phyloP scores from a whole-genome alignment of 139 green algal species.

The Coelastrella sp. region DNA sequence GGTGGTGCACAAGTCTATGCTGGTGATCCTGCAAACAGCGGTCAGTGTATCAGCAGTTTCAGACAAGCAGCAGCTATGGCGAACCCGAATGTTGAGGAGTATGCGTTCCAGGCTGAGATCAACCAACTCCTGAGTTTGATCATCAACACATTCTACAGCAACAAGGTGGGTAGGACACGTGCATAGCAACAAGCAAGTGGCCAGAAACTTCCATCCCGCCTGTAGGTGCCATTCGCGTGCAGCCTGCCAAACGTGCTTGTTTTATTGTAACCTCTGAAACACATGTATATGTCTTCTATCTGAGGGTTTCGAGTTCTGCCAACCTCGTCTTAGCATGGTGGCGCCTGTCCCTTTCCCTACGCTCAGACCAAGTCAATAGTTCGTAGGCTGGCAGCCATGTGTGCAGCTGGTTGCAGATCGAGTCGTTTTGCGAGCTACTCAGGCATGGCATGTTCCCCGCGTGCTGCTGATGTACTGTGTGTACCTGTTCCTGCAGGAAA shows the following conservation, averaged over 20 bases:
- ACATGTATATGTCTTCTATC: not conserved
- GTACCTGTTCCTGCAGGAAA: constrained; percentile 69
- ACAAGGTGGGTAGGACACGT: constrained; percentile 83
- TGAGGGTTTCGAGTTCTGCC: too few relatives aligned
- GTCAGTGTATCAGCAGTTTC: too few relatives aligned
- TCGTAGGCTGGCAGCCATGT: too few relatives aligned
- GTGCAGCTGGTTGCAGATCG: too few relatives aligned
- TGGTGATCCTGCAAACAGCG: not conserved
- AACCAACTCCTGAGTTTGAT: constrained; percentile 99
- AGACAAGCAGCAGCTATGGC: constrained; percentile 40
- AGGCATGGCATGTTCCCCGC: not conserved
- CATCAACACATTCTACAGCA: constrained; percentile 99
- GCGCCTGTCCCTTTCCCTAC: too few relatives aligned
- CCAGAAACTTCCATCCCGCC: constrained; percentile 6
- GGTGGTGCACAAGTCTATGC: not conserved
- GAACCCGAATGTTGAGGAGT: constrained; percentile 36
- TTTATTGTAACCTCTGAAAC: not conserved
- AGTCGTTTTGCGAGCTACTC: not conserved
- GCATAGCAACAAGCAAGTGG: not conserved
- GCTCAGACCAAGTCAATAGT: too few relatives aligned
- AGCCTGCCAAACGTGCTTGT: not conserved
- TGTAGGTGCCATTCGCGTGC: too few relatives aligned
- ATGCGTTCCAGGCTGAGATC: constrained; percentile 93
- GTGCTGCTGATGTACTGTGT: too few relatives aligned
- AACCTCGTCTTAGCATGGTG: too few relatives aligned